A percentile compares a stretch with the other conserved stretches of the same genome.
Evolutionary conservation across 2,329 filamentous ascomycete species (phyloP).

Genomic region (Neoascochyta sp.): DNA sequence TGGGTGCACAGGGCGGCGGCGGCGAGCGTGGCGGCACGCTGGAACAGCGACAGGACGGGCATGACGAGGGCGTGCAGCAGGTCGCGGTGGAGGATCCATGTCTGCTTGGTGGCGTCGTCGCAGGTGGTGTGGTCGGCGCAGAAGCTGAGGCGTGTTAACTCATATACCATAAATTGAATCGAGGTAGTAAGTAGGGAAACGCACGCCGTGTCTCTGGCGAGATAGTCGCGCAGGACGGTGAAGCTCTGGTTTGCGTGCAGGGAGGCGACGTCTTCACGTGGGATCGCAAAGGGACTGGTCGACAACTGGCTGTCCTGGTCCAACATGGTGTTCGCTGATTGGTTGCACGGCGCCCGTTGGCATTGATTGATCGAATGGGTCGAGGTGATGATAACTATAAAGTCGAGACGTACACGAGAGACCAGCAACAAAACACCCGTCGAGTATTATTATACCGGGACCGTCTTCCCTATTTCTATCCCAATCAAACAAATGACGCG

Average conservation of each 20-base stretch:
- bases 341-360: no score
- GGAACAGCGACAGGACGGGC: constrained; percentile 56
- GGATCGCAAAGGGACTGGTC: constrained; percentile 45
- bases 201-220: constrained; percentile 41
- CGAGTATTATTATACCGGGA: no score
- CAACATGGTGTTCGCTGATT: constrained; percentile 10
- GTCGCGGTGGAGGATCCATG: constrained; percentile 54
- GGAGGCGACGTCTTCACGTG: constrained; percentile 40
- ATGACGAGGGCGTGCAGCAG: constrained; percentile 57
- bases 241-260: constrained; percentile 44
- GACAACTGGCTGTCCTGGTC: constrained; percentile 7
- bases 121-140: constrained; percentile 41
- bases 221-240: constrained; percentile 41
- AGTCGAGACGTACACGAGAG: no score
- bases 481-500: no score
- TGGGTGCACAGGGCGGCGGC: constrained; percentile 47
- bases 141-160: constrained; percentile 34
- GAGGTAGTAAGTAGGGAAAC: constrained; percentile 25
- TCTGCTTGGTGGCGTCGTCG: constrained; percentile 31
- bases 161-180: no score
- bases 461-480: no score
- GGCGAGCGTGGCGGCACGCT: constrained; percentile 53
- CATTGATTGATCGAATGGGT: no score
- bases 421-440: no score
- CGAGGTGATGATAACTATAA: no score